Evolutionary conservation across 768 basidiomycete genomes (phyloP).

Genomic region (Suillus clintonianus): DNA sequence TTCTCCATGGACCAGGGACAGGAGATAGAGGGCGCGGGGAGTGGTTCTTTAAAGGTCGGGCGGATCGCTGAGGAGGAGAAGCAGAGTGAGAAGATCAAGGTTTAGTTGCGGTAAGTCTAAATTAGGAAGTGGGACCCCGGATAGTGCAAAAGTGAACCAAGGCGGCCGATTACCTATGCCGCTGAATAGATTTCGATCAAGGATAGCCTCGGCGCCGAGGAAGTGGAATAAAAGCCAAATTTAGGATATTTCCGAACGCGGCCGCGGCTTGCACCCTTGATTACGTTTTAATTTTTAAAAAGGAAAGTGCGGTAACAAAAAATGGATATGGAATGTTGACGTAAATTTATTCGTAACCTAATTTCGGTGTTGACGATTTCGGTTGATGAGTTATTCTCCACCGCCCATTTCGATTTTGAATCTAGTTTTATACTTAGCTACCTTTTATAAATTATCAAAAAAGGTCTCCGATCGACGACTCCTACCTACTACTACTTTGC

Average conservation of each 20-base stretch:
- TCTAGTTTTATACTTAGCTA: conserved; percentile 38
- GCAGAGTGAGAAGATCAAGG: conserved; percentile 9
- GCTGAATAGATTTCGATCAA: conserved; percentile 31
- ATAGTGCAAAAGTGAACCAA: conserved; percentile 22
- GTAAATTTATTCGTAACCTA: conserved; percentile 24
- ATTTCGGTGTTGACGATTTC: conserved; percentile 39
- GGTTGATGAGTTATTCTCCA: conserved; percentile 26
- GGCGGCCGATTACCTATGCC: too few relatives aligned
- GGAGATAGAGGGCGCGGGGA: conserved; percentile 8
- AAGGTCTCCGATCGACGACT: conserved; percentile 33
- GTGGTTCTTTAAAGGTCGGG: conserved; percentile 25
- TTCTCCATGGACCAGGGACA: conserved; percentile 1
- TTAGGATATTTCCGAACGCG: conserved; percentile 41
- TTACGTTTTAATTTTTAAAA: conserved; percentile 32
- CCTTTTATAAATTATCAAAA: conserved; percentile 10
- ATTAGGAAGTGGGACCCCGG: conserved; percentile 32
- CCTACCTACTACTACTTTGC: conserved; percentile 26
- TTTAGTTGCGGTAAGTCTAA: conserved; percentile 11
- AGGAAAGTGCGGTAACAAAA: conserved; percentile 34
- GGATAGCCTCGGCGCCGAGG: conserved; percentile 47
- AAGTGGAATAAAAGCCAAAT: conserved; percentile 27
- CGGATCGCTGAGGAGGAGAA: conserved; percentile 28
- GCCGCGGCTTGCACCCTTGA: conserved; percentile 36
- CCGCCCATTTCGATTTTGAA: too few relatives aligned
- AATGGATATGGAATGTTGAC: conserved; percentile 28